These are phyloP conservation scores for Podospora australis DNA, from an alignment of 495 filamentous ascomycete genomes.

Conservation along the genomic window DNA sequence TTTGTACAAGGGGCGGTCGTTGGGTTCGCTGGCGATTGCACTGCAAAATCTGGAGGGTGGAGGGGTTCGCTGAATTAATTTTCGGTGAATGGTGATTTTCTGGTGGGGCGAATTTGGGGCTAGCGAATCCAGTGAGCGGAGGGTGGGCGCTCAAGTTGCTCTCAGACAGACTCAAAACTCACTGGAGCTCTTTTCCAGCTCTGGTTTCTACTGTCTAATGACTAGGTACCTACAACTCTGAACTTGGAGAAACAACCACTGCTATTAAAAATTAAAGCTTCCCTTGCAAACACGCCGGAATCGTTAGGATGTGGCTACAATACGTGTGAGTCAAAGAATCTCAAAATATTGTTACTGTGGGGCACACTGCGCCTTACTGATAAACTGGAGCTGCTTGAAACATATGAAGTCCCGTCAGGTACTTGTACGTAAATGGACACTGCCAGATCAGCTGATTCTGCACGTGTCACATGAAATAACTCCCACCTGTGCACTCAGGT, in stretches of 20 bases:
- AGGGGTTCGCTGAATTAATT: conserved; percentile 30
- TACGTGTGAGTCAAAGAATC: not conserved
- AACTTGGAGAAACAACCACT: not conserved
- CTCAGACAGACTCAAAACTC: conserved; percentile 1
- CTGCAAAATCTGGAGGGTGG: conserved; percentile 21
- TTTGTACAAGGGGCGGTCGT: conserved; percentile 14
- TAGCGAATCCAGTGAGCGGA: conserved; percentile 13
- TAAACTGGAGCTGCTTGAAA: no score
- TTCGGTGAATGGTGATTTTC: conserved; percentile 30
- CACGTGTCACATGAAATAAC: no score
- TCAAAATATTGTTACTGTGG: conserved; percentile 1
- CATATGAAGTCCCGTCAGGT: no score
- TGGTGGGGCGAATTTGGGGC: conserved; percentile 32
- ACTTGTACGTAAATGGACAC: not conserved
- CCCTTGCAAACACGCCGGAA: not conserved
- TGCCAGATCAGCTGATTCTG: not conserved
- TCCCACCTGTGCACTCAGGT: not conserved
- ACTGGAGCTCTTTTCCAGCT: not conserved
- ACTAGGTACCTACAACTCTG: not conserved
- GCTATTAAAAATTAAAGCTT: no score
- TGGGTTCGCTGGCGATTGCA: conserved; percentile 12
- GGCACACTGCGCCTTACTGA: no score
- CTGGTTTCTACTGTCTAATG: not conserved
- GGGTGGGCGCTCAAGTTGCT: conserved; percentile 1
- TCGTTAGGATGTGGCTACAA: no score